Percentiles rank a stretch among this genome's conserved stretches.
Conservation (phyloP, 2,329 filamentous ascomycete species). For the Capronia epimyces region DNA sequence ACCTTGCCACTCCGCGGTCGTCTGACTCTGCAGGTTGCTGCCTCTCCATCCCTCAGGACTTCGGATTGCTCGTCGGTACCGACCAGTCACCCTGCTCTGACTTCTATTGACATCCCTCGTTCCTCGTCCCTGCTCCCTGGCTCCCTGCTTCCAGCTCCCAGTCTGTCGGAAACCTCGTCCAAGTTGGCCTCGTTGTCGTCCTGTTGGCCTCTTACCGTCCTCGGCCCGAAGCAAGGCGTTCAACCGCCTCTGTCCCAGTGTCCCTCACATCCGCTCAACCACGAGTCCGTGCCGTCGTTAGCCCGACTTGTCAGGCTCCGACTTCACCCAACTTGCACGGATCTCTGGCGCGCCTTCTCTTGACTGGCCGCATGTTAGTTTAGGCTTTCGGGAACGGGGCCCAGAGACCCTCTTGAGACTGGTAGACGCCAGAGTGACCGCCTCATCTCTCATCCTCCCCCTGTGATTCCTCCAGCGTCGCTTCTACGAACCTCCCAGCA, state of each 20-base stretch:
- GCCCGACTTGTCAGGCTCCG: conserved; percentile 9
- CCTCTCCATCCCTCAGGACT: not conserved
- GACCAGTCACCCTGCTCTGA: not conserved
- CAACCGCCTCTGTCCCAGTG: not conserved
- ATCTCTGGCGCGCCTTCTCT: conserved; percentile 10
- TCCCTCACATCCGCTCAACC: not conserved
- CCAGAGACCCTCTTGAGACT: not conserved
- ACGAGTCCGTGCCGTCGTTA: conserved; percentile 10
- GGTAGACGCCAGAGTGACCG: not conserved
- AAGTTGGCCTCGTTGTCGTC: too few species aligned
- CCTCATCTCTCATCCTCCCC: not conserved
- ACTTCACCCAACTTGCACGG: conserved; percentile 19
- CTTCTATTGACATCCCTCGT: not conserved
- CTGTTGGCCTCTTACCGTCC: too few species aligned
- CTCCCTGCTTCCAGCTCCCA: too few species aligned
- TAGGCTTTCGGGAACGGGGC: conserved; percentile 17
- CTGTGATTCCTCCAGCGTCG: not conserved
- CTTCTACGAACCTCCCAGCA: not conserved
- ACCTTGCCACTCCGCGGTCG: not conserved
- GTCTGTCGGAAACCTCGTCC: too few species aligned
- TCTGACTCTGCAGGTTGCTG: not conserved
- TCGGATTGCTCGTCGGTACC: not conserved
- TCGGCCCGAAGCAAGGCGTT: not conserved
- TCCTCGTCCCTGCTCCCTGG: not conserved
- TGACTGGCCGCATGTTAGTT: conserved; percentile 16